Evolutionary conservation across 208 protist genomes (phyloP).

Genomic region (Lotmaria passim): DNA sequence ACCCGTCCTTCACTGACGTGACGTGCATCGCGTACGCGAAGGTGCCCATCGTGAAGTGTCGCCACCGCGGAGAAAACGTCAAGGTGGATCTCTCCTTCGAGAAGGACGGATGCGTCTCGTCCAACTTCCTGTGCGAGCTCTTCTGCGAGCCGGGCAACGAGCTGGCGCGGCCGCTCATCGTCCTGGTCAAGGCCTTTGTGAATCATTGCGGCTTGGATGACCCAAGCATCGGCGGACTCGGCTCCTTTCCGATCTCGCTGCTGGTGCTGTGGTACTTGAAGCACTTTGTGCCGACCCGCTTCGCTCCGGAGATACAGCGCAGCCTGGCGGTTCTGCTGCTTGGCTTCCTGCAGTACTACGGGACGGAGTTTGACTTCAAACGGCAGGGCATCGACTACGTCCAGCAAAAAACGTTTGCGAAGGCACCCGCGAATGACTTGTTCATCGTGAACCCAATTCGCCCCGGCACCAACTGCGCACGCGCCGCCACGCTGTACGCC

Average conservation of each 20-base stretch:
- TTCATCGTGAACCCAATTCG: slow-evolving; percentile 78
- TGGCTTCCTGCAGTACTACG: slow-evolving; percentile 84
- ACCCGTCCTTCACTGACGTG: slow-evolving; percentile 41
- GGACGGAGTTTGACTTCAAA: slow-evolving; percentile 61
- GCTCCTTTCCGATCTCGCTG: slow-evolving; percentile 83
- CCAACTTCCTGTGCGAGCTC: slow-evolving; percentile 70
- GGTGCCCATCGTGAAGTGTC: slow-evolving; percentile 88
- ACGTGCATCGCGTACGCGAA: slow-evolving; percentile 60
- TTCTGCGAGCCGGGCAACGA: slow-evolving; percentile 66
- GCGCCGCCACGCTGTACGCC: slow-evolving; percentile 59
- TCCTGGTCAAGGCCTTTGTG: slow-evolving; percentile 79
- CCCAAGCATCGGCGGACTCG: slow-evolving; percentile 80
- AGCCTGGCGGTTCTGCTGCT: slow-evolving; percentile 64
- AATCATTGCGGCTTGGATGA: slow-evolving; percentile 65
- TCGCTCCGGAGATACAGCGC: slow-evolving; percentile 38
- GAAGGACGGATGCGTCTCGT: slow-evolving; percentile 58
- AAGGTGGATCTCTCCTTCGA: slow-evolving; percentile 83
- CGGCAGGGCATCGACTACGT: slow-evolving; percentile 71
- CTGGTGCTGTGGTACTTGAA: slow-evolving; percentile 85
- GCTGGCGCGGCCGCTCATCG: slow-evolving; percentile 72
- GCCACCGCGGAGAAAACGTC: slow-evolving; percentile 39
- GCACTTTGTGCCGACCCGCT: slow-evolving; percentile 44
- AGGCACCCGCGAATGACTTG: slow-evolving; percentile 49
- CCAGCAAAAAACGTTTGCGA: slow-evolving; percentile 50
- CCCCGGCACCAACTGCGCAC: slow-evolving; percentile 66